Evolutionary conservation across 345 rosid genomes (phyloP), one percentile per base, ranked within the genome.

Genomic region (Populus deltoides): DNA sequence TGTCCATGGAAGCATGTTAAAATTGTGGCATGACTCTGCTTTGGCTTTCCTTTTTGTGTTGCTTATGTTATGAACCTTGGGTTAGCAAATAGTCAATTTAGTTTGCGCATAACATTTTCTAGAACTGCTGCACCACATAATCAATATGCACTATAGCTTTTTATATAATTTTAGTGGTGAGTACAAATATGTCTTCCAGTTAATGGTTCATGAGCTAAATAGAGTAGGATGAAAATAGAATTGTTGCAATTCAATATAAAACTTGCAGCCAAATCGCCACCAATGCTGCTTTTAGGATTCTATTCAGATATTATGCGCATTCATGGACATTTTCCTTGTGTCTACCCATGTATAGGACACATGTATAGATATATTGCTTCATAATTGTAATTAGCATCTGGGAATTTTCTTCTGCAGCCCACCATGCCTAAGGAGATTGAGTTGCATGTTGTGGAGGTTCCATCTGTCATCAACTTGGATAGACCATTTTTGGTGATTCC

Each of bases 401-500:
- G 67, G 36, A 22, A 18, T 79, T 78, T 55, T 47, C 75, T 67
- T 79, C 49, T 72, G 51, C 91, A 96, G 99, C 88, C 97, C 41
- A 81, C 85, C 67, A 69, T 89, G 66, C 88, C 81, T 70, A 90
- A 93, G 86, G 93, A 92, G 78, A 86, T 96, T 73, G 97, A 91
- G 78, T 85, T 96, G 81, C 86, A 85, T 66, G 79, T 92, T 81
- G 80, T 81, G 43, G 90, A 89, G 77, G 79, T 92, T 80, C 97
- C 99, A 72, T 78, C 86, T 24, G 73, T 82, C 49, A 87, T 92
- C 81, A 86, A 79, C 73, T 78, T 93, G 83, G 84, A 93, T 78
- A 87, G 81, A 75, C 95, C 97, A n/a, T 92, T 96, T 78, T 59
- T 63, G 89, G 94, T 96, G 89, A 86, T 78, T 68, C 20, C 33